Percentiles rank a stretch among this genome's conserved stretches.
Conservation (phyloP, 2,329 filamentous ascomycete genomes). For the Monosporascus sp. region DNA sequence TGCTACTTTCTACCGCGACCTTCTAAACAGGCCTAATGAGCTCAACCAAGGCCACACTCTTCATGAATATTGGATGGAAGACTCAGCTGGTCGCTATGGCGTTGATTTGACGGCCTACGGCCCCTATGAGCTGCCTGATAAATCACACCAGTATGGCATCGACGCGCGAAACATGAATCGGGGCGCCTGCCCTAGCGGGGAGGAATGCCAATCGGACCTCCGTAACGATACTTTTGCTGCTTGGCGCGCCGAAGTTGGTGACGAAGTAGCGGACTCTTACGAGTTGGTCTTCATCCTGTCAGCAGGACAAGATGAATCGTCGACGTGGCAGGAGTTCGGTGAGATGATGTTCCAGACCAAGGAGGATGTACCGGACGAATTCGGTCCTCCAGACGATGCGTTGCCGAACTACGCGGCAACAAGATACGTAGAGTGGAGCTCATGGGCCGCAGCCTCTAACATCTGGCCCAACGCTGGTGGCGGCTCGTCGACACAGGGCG, state of each 20-base stretch:
- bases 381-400: constrained; percentile 40
- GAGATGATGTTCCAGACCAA: constrained; percentile 44
- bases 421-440: constrained; percentile 48
- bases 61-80: constrained; percentile 54
- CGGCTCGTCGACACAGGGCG: constrained; percentile 47
- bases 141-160: constrained; percentile 45
- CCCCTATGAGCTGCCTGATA: constrained; percentile 41
- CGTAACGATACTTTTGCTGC: constrained; percentile 42
- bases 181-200: constrained; percentile 37
- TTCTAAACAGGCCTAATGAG: constrained; percentile 43
- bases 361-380: constrained; percentile 41
- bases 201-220: constrained; percentile 40
- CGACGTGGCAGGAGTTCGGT: constrained; percentile 52
- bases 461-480: constrained; percentile 50
- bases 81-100: constrained; percentile 45
- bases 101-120: constrained; percentile 49
- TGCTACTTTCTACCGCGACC: constrained; percentile 43
- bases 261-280: constrained; percentile 39
- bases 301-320: constrained; percentile 49
- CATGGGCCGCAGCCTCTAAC: constrained; percentile 43
- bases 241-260: constrained; percentile 46
- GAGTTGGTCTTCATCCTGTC: constrained; percentile 50
- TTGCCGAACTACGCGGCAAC: constrained; percentile 42
- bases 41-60: constrained; percentile 47
- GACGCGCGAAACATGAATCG: constrained; percentile 38